Conservation (phyloP, 192 early-diverging fungal genomes). For the Coemansia erecta region DNA sequence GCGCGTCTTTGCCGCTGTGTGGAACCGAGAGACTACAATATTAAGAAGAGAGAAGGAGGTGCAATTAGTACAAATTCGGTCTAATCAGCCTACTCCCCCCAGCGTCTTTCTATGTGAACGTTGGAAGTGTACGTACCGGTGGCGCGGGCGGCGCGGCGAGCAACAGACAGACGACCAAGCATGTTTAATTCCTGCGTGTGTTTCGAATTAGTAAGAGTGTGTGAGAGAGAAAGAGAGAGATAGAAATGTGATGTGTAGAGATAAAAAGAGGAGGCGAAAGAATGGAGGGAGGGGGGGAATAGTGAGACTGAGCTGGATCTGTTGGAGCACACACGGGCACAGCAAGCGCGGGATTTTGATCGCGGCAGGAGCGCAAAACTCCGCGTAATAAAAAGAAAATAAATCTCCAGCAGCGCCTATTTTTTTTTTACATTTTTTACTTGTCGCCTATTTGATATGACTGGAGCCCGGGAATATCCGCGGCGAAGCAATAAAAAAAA, state of each 20-base stretch:
- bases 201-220: neutral
- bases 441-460: too few species aligned
- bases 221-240: too few species aligned
- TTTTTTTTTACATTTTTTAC: too few species aligned
- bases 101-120: neutral
- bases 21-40: constrained; percentile 66
- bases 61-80: too few species aligned
- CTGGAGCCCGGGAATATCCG: neutral
- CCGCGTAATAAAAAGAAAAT: constrained; percentile 3
- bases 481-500: neutral
- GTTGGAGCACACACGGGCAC: neutral
- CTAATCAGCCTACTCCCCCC: too few species aligned
- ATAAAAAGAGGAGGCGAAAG: neutral
- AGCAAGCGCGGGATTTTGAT: too few species aligned
- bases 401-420: constrained; percentile 1
- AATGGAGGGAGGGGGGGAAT: neutral
- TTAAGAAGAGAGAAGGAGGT: neutral
- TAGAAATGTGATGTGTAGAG: neutral
- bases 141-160: constrained; percentile 24
- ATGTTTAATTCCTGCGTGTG: constrained; percentile 9
- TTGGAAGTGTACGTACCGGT: constrained; percentile 23
- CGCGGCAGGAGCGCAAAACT: neutral
- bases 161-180: constrained; percentile 36
- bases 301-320: neutral
- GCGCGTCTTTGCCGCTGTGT: constrained; percentile 37